Evolutionary conservation across 2,329 filamentous ascomycete genomes (phyloP).

Genomic region (Cadophora sp.): DNA sequence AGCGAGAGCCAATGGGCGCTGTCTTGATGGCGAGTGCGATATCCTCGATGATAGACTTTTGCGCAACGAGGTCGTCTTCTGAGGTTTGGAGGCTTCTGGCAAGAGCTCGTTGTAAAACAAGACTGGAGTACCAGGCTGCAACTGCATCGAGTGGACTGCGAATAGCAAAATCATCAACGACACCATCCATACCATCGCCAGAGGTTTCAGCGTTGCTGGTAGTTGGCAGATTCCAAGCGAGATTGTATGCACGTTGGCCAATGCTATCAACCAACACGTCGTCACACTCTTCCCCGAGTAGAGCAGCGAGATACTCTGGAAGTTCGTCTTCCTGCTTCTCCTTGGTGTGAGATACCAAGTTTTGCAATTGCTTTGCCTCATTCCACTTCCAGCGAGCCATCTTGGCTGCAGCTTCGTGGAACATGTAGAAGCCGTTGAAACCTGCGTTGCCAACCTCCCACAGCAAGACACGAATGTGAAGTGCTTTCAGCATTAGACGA

Average conservation of each 20-base stretch:
- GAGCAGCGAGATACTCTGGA: constrained; percentile 75
- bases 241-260: constrained; percentile 84
- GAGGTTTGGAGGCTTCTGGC: constrained; percentile 64
- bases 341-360: constrained; percentile 53
- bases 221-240: constrained; percentile 85
- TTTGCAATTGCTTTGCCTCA: constrained; percentile 72
- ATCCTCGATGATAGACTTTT: constrained; percentile 52
- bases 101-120: constrained; percentile 73
- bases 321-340: constrained; percentile 63
- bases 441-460: constrained; percentile 76
- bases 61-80: constrained; percentile 54
- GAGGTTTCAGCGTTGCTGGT: constrained; percentile 67
- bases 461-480: constrained; percentile 88
- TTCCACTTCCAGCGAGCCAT: constrained; percentile 83
- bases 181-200: constrained; percentile 79
- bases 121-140: constrained; percentile 88
- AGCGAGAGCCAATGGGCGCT: constrained; percentile 80
- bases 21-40: constrained; percentile 74
- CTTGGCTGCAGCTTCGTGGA: constrained; percentile 74
- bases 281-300: constrained; percentile 82
- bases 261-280: constrained; percentile 80
- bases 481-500: constrained; percentile 87
- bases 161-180: constrained; percentile 85
- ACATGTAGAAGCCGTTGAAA: constrained; percentile 66
- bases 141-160: constrained; percentile 88